phyloP scores from a whole-genome alignment of 441 rosid genomes.

The Rhodomyrtus psidioides region DNA sequence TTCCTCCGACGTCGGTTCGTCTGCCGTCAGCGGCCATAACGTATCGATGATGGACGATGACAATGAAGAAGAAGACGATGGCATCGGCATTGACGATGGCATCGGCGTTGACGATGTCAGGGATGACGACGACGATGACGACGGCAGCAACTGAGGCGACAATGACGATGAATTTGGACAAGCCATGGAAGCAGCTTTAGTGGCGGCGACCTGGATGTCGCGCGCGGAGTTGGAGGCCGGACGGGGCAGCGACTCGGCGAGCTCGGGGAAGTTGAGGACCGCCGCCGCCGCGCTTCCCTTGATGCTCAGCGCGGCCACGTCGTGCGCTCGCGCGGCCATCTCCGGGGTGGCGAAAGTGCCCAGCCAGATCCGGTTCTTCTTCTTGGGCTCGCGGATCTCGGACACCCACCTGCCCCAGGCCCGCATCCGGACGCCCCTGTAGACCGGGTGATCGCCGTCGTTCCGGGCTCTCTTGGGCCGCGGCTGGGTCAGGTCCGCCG shows the following conservation, averaged over 20 bases:
- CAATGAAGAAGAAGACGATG: neutral
- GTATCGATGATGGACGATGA: neutral
- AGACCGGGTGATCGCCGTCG: constrained; percentile 1
- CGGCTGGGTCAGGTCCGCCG: neutral
- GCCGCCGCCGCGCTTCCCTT: neutral
- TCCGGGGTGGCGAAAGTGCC: constrained; percentile 11
- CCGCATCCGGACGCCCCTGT: constrained; percentile 11
- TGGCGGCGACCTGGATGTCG: neutral
- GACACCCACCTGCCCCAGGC: constrained; percentile 12
- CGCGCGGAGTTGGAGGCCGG: neutral
- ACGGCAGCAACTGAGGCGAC: neutral
- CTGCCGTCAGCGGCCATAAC: neutral
- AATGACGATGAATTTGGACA: constrained; percentile 11
- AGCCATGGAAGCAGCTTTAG: constrained; percentile 36
- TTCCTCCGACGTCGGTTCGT: constrained; percentile 36
- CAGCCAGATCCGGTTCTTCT: constrained; percentile 14
- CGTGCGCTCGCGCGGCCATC: constrained; percentile 12
- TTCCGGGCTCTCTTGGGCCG: neutral
- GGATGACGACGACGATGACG: neutral
- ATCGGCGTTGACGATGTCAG: neutral
- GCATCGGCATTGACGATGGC: neutral
- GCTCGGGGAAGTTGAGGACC: constrained; percentile 7
- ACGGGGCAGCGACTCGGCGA: constrained; percentile 2
- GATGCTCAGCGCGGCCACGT: constrained; percentile 3
- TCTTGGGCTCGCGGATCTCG: constrained; percentile 13